Evolutionary conservation across 1,284 basidiomycete species (phyloP), one percentile per base, ranked within the genome.

Genomic region (Cutaneotrichosporon sp.): DNA sequence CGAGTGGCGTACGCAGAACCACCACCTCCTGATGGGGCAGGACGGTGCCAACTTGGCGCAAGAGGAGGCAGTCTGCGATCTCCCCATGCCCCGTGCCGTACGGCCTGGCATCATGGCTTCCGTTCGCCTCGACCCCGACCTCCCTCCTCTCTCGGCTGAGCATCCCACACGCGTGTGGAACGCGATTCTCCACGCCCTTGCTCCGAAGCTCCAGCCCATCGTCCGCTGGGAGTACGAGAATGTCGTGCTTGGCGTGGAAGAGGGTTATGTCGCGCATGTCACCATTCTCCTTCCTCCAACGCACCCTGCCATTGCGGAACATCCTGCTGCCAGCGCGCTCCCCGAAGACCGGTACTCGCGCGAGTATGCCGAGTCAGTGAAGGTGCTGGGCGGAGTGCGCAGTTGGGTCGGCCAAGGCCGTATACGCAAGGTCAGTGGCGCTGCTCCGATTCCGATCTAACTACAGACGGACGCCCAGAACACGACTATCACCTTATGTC

Each of bases 131-230:
- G 51, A 63, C 38, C 61, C 72, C 2, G 69, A 72, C 50, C 62
- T 74, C 30, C 72, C 74, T 2, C 69, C 73, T 1, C 56, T 72
- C 47, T 72, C 74, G 0, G 56, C 67, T 9, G 69, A 73, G 52
- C 76, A 77, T 61, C 74, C 76, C 0, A 71, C 73, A 0, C 66
- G 74, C 13, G 69, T 76, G 5, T 76, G 76, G 76, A 77, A 76
- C 57, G 47, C 62, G 34, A 66, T 73, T 57, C 62, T 76, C 11
- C 76, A 77, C 50, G 64, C 71, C 1, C 60, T 76, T 0, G 36
- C 59, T 0, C 21, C 70, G 3, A 60, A 70, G 5, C 55, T 74
- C 9, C 74, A 75, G 58, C 76, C 76, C 0, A 62, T 70, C 7
- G 59, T 76, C 34, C 69, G 71, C 57, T 77, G 76, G 76, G 63